Conservation (phyloP, 306 rosid genomes). For the Hippophae tibetana region DNA sequence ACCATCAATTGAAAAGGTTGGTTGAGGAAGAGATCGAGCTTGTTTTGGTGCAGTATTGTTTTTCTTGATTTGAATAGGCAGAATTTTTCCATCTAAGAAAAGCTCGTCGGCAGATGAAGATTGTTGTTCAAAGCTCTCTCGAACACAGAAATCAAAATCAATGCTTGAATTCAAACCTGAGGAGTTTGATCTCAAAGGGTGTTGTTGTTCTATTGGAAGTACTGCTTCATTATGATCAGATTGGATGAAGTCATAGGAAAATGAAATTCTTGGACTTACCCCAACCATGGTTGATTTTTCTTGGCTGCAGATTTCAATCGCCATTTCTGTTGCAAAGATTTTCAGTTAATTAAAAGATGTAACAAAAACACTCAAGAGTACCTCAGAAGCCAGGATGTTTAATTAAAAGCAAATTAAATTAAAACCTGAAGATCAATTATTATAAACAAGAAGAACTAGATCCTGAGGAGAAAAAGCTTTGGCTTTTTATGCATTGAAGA, state of each 20-base stretch:
- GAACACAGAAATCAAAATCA: slow-evolving; percentile 73
- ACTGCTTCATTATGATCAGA: slow-evolving; percentile 42
- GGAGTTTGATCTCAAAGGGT: slow-evolving; percentile 55
- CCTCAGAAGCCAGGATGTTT: neutral
- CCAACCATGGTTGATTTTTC: slow-evolving; percentile 9
- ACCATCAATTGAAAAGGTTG: slow-evolving; percentile 7
- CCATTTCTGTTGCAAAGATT: slow-evolving; percentile 29
- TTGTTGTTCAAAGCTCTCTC: slow-evolving; percentile 43
- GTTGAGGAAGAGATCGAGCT: slow-evolving; percentile 2
- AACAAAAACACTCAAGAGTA: neutral
- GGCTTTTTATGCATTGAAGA: no score
- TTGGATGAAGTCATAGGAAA: slow-evolving; percentile 67
- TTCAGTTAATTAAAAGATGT: neutral
- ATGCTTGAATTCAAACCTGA: slow-evolving; percentile 44
- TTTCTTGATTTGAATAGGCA: slow-evolving; percentile 62
- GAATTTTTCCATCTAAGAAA: slow-evolving; percentile 64
- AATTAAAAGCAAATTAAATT: neutral
- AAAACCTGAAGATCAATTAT: no score
- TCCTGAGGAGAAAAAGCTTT: no score
- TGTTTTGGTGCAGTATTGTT: slow-evolving; percentile 15
- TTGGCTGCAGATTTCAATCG: slow-evolving; percentile 33
- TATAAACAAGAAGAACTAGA: no score
- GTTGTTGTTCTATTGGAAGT: slow-evolving; percentile 28
- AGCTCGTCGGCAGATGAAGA: slow-evolving; percentile 85
- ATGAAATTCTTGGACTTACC: slow-evolving; percentile 69